A percentile compares a stretch with the other conserved stretches of the same genome.
These are phyloP conservation scores for Acidomyces sp. DNA, from an alignment of 495 filamentous ascomycete genomes.

Conservation along the genomic window DNA sequence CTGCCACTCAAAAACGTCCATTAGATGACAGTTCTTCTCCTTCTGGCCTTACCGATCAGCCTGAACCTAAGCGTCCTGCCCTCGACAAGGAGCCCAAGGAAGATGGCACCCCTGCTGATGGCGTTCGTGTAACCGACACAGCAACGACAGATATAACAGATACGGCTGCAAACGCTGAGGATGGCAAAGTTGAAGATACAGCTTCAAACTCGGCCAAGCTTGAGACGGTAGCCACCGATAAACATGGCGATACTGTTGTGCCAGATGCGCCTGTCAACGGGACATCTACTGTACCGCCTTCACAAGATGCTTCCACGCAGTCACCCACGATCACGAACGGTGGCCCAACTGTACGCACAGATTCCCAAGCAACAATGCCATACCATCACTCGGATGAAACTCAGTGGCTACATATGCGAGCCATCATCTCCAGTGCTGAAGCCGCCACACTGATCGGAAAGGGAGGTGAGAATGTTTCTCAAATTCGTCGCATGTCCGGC, in stretches of 20 bases:
- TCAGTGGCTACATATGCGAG: conserved; percentile 89
- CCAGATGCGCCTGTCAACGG: conserved; percentile 55
- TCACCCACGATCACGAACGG: conserved; percentile 49
- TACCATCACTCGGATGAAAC: conserved; percentile 67
- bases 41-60: conserved; percentile 77
- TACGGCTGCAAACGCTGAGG: conserved; percentile 31
- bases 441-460: conserved; percentile 97
- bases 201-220: conserved; percentile 6
- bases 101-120: conserved; percentile 32
- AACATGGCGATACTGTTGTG: conserved; percentile 54
- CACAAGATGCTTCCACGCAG: conserved; percentile 18
- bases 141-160: conserved; percentile 2
- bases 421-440: conserved; percentile 90
- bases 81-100: conserved; percentile 76
- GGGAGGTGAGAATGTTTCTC: conserved; percentile 93
- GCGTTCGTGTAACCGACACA: conserved; percentile 29
- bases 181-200: conserved; percentile 21
- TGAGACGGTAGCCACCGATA: conserved; percentile 28
- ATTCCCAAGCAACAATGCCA: conserved; percentile 38
- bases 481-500: conserved; percentile 78
- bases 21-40: conserved; percentile 94
- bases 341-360: conserved; percentile 22
- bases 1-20: conserved; percentile 67
- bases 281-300: conserved; percentile 25
- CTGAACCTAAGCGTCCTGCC: conserved; percentile 91